Percentiles rank a stretch among this genome's conserved stretches.
Conservation (phyloP, 1,284 basidiomycete species). For the Boletus sp. region DNA sequence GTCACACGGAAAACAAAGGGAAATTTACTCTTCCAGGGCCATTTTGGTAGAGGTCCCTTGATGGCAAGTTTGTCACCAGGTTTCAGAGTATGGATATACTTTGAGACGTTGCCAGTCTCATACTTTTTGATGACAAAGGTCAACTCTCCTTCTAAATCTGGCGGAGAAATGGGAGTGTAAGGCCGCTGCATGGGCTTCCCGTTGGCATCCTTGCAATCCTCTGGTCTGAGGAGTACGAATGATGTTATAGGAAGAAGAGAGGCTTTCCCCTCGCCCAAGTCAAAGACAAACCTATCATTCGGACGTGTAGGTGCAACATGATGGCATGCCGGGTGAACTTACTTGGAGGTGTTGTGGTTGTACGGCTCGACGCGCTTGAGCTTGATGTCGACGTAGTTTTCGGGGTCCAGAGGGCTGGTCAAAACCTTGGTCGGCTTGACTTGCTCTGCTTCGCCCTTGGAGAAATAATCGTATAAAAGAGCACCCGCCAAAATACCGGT, state of each 20-base stretch:
- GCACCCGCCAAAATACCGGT: slow-evolving; percentile 31
- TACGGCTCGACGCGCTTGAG: slow-evolving; percentile 84
- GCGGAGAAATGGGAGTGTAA: slow-evolving; percentile 79
- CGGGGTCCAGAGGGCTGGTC: slow-evolving; percentile 68
- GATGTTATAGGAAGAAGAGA: slow-evolving; percentile 77
- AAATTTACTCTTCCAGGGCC: slow-evolving; percentile 66
- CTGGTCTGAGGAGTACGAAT: slow-evolving; percentile 61
- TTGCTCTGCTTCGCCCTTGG: slow-evolving; percentile 28
- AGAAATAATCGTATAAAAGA: slow-evolving; percentile 22
- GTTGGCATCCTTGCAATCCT: slow-evolving; percentile 67
- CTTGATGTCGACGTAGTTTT: slow-evolving; percentile 76
- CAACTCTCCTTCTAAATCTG: slow-evolving; percentile 71
- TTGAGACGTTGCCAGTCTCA: slow-evolving; percentile 75
- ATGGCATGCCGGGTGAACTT: slow-evolving; percentile 14
- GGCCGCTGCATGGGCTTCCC: slow-evolving; percentile 88
- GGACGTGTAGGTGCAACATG: slow-evolving; percentile 4
- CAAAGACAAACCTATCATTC: slow-evolving; percentile 70
- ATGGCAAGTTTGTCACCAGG: slow-evolving; percentile 81
- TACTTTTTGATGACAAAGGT: slow-evolving; percentile 86
- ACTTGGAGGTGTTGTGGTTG: slow-evolving; percentile 88
- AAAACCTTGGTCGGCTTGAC: slow-evolving; percentile 40
- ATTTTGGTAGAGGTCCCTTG: slow-evolving; percentile 89
- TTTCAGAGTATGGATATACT: slow-evolving; percentile 67
- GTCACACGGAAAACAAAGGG: not conserved
- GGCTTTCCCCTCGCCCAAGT: slow-evolving; percentile 77